Evolutionary conservation across 2,329 filamentous ascomycete species (phyloP), one percentile per base, ranked within the genome.

Genomic region (Neocatenulostroma microsporum): DNA sequence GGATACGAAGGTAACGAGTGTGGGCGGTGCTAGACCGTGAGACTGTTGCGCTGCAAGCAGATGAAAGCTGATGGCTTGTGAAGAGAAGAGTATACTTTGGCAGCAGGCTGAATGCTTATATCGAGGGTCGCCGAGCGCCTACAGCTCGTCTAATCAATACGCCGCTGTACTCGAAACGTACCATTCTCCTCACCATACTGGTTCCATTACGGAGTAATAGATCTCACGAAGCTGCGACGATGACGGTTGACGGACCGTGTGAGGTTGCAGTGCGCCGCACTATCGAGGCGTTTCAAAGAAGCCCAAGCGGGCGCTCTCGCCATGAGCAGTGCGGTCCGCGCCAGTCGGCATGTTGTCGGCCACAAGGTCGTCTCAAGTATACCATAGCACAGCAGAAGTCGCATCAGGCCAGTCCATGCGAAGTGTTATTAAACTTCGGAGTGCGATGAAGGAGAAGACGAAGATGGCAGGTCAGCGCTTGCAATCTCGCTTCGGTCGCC

Each of bases 1-100:
- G 40, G 40, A 42, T 28, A 42, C 36, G 19, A 20, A 32, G 7
- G 8, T n/a, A 32, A 32, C 23, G 23, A 24, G n/a, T 24, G 23
- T 24, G 23, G n/a, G 23, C 23, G 23, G 23, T 24, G 8, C 23
- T 24, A 24, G 23, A 24, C 23, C 23, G 23, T 24, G 23, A 24
- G n/a, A n/a, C n/a, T 24, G 23, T n/a, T 24, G 23, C 23, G n/a
- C 23, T 24, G 23, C 23, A 24, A n/a, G n/a, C 23, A 24, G n/a
- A n/a, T 8, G 23, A 24, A 24, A 24, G 23, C n/a, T n/a, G 23
- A 24, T 24, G 9, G 23, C n/a, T 24, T 8, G n/a, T 8, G 8
- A 24, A 24, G 23, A 24, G 23, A 24, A n/a, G 8, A 24, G 23
- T n/a, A 24, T 24, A 24, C n/a, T 24, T 24, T n/a, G 23, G n/a